Percentiles rank a stretch among this genome's conserved stretches.
These are phyloP conservation scores for Exophiala oligosperma DNA, from an alignment of 2,329 filamentous ascomycete genomes.

Conservation along the genomic window DNA sequence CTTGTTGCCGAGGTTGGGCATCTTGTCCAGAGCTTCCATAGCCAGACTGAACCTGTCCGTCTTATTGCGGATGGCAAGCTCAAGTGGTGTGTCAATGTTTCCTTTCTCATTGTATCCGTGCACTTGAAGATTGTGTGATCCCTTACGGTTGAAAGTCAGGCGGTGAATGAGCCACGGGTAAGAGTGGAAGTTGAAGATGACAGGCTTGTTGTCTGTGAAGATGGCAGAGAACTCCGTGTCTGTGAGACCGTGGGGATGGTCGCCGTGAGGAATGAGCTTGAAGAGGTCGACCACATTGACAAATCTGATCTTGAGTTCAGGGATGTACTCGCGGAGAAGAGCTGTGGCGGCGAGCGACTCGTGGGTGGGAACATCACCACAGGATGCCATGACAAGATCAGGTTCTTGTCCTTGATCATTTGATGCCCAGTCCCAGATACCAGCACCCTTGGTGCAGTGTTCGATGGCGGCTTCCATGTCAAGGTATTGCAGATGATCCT, in stretches of 20 bases:
- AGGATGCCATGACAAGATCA: constrained; percentile 74
- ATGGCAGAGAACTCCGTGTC: constrained; percentile 66
- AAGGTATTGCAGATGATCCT: constrained; percentile 75
- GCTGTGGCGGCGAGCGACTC: constrained; percentile 75
- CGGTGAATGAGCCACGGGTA: constrained; percentile 80
- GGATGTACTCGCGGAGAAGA: constrained; percentile 69
- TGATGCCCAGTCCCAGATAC: constrained; percentile 75
- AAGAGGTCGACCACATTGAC: constrained; percentile 81
- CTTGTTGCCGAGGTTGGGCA: constrained; percentile 63
- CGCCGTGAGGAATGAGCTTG: constrained; percentile 68
- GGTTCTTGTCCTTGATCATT: constrained; percentile 69
- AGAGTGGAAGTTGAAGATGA: constrained; percentile 83
- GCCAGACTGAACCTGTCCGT: constrained; percentile 76
- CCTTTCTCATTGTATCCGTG: constrained; percentile 80
- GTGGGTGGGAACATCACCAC: constrained; percentile 72
- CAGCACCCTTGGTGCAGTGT: constrained; percentile 76
- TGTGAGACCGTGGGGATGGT: constrained; percentile 72
- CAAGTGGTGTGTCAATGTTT: constrained; percentile 78
- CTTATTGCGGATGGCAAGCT: constrained; percentile 74
- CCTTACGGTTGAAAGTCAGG: constrained; percentile 72
- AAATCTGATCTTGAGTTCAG: constrained; percentile 72
- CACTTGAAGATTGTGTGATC: constrained; percentile 69
- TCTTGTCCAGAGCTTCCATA: constrained; percentile 72
- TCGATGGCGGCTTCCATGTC: constrained; percentile 69
- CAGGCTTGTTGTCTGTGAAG: constrained; percentile 70